Evolutionary conservation across 768 basidiomycete species (phyloP), one percentile per base, ranked within the genome.

Genomic region (Hygrophorus russula): DNA sequence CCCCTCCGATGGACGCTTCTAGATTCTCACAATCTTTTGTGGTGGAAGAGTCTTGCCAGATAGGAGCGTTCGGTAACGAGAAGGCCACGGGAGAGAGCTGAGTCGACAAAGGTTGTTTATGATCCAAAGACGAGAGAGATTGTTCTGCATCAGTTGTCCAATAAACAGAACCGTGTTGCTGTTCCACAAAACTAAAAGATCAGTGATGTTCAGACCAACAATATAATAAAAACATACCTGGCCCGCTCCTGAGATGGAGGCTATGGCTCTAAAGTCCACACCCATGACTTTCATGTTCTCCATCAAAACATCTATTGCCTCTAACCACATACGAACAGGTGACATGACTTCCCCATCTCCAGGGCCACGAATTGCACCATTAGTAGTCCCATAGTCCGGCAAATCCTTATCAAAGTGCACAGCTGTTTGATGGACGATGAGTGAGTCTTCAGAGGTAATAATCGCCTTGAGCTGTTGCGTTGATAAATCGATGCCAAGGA

Each of bases 11-110:
- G 30, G 66, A 69, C 0, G 65, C 69, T 53, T 90, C 84, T 34
- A 92, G 62, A 46, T 68, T 71, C 44, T 64, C 63, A 55, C 89
- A 92, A 51, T 91, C 86, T 34, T 63, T 60, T 0, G 78, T 80
- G 0, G 88, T 91, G 0, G 86, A 89, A 1, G 86, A 87, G 59
- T 92, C 90, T 58, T 92, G 88, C 89, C 90, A 93, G 54, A 91
- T 91, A 8, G 88, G 87, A 3, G 82, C 74, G 48, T 69, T 69
- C 1, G 67, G 67, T 10, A 77, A 61, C 5, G 85, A 78, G 58
- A 91, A 89, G 2, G 86, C 86, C 6, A 54, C 57, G 0, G 73
- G 75, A 14, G 65, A 61, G 30, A 91, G 63, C 51, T 89, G 85
- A 2, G 71, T 67, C 8, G 65, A 63, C 7, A 90, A 63, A 1